phyloP scores from a whole-genome alignment of 495 filamentous ascomycete species.

The Aspergillus haitiensis region DNA sequence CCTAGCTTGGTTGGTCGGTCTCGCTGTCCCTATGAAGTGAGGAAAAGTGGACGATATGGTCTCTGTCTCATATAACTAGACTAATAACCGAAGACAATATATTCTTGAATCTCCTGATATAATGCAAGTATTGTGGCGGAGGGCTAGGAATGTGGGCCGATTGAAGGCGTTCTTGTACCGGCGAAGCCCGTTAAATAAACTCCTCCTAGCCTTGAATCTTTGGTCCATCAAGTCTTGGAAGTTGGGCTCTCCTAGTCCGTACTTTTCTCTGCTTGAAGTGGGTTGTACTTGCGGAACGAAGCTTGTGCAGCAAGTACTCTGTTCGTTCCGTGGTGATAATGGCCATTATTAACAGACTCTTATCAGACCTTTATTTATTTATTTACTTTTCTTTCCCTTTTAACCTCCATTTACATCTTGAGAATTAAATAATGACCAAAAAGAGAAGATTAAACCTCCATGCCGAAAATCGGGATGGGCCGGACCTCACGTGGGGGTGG shows the following conservation, averaged over 20 bases:
- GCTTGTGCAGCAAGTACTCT: not conserved
- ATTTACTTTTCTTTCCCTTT: not conserved
- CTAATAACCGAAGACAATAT: slow-evolving; percentile 26
- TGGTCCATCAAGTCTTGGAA: too few species aligned
- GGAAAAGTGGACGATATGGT: slow-evolving; percentile 24
- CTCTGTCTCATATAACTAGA: slow-evolving; percentile 29
- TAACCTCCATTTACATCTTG: too few species aligned
- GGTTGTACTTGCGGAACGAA: too few species aligned
- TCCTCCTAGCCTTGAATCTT: too few species aligned
- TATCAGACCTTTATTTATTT: too few species aligned
- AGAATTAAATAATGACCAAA: not conserved
- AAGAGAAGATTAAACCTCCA: not conserved
- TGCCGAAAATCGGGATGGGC: slow-evolving; percentile 16
- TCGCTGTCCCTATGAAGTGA: slow-evolving; percentile 15
- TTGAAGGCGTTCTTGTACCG: not conserved
- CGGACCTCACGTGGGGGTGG: slow-evolving; percentile 19
- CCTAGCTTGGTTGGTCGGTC: slow-evolving; percentile 14
- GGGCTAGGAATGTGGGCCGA: slow-evolving; percentile 5
- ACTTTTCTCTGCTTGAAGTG: too few species aligned
- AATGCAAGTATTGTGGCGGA: not conserved
- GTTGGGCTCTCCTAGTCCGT: not conserved
- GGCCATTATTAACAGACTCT: too few species aligned
- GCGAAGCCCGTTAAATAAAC: not conserved
- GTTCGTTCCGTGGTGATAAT: not conserved
- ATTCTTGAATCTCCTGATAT: slow-evolving; percentile 20